phyloP scores from a whole-genome alignment of 2,329 filamentous ascomycete species.

The Fusarium gaditjirri region DNA sequence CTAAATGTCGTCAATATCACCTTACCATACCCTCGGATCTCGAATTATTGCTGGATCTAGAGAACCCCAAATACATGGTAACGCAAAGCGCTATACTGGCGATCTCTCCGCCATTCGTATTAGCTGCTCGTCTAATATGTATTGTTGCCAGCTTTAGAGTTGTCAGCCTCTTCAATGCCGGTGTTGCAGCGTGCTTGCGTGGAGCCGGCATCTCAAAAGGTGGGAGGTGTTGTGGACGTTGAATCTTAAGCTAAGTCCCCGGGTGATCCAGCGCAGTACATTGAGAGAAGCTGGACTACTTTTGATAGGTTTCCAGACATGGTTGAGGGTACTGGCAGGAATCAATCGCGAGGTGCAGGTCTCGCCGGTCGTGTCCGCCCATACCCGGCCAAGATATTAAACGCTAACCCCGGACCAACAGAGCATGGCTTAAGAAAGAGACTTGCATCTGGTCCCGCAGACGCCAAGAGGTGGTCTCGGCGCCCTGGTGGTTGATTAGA shows the following conservation, averaged over 20 bases:
- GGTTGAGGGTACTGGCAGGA: conserved; percentile 1
- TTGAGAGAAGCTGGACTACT: background rate
- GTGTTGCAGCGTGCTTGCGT: conserved; percentile 15
- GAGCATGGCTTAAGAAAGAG: conserved; percentile 27
- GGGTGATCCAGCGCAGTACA: conserved; percentile 12
- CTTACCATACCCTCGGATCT: conserved; percentile 1
- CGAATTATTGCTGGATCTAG: background rate
- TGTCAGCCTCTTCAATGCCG: background rate
- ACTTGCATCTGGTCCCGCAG: conserved; percentile 30
- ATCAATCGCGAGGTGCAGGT: conserved; percentile 13
- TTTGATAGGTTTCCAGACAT: background rate
- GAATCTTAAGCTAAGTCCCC: conserved; percentile 1
- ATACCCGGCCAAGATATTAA: conserved; percentile 27
- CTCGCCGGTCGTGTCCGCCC: conserved; percentile 22
- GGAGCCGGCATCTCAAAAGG: conserved; percentile 25
- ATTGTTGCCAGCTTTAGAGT: background rate
- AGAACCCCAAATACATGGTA: background rate
- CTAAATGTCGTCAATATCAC: conserved; percentile 4
- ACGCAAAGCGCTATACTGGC: background rate
- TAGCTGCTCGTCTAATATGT: background rate
- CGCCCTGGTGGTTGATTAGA: conserved; percentile 25
- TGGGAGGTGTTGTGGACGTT: conserved; percentile 19
- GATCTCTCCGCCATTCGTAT: background rate
- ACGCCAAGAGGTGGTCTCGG: conserved; percentile 30
- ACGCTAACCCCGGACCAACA: conserved; percentile 33